Percentiles rank a stretch among this genome's conserved stretches.
These are phyloP conservation scores for Citrus medica DNA, from an alignment of 345 rosid genomes.

Conservation along the genomic window DNA sequence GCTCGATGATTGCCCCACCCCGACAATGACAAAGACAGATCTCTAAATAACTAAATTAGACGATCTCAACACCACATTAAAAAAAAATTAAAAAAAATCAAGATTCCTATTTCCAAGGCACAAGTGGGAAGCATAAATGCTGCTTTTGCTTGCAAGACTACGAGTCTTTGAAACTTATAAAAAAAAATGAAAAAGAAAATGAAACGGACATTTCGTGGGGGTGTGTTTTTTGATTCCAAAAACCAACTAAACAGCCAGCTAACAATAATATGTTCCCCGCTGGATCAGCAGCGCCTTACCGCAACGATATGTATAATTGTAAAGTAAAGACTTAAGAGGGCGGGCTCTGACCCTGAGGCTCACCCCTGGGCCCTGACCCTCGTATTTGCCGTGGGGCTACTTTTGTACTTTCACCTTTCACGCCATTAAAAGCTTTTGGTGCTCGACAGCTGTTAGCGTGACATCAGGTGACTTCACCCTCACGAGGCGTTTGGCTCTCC, in stretches of 20 bases:
- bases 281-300: background rate
- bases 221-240: background rate
- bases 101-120: too few relatives aligned
- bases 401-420: constrained; percentile 19
- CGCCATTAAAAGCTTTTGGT: constrained; percentile 9
- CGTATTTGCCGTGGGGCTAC: constrained; percentile 4
- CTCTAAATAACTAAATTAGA: too few relatives aligned
- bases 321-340: too few relatives aligned
- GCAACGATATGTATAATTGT: background rate
- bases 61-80: too few relatives aligned
- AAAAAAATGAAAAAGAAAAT: too few relatives aligned
- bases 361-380: background rate
- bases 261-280: constrained; percentile 15
- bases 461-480: constrained; percentile 49
- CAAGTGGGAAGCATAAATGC: background rate
- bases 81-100: background rate
- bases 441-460: constrained; percentile 43
- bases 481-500: background rate
- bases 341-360: background rate
- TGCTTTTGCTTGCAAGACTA: background rate
- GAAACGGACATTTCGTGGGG: constrained; percentile 12
- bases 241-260: background rate
- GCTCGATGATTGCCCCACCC: too few relatives aligned
- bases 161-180: background rate
- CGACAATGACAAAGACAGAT: too few relatives aligned